Percentiles rank a stretch among this genome's conserved stretches.
phyloP scores from a whole-genome alignment of 1,139 yeast species.

The Yamadazyma conglobata region DNA sequence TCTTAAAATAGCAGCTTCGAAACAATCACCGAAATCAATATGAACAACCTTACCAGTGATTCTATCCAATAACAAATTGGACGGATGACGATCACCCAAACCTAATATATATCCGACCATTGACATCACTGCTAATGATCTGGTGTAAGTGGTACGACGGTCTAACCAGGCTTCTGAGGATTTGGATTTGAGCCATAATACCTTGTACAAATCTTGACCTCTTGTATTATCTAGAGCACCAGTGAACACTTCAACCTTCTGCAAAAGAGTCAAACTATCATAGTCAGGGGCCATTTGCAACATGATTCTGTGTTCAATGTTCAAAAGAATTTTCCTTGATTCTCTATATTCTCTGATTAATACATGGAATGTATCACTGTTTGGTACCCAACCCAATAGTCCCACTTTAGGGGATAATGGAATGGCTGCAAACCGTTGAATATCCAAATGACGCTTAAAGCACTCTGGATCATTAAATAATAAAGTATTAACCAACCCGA shows the following conservation, averaged over 20 bases:
- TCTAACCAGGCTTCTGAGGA: constrained; percentile 98
- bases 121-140: constrained; percentile 97
- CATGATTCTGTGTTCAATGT: constrained; percentile 94
- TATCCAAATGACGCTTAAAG: constrained; percentile 91
- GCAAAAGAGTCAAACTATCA: constrained; percentile 81
- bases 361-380: constrained; percentile 94
- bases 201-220: constrained; percentile 94
- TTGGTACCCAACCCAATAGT: constrained; percentile 93
- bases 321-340: constrained; percentile 79
- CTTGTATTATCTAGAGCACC: constrained; percentile 93
- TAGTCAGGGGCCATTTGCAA: constrained; percentile 98
- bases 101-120: constrained; percentile 98
- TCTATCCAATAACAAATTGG: constrained; percentile 92
- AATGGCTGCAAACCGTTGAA: constrained; percentile 87
- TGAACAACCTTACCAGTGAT: constrained; percentile 94
- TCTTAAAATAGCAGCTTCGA: constrained; percentile 94
- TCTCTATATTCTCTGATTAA: constrained; percentile 91
- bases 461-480: constrained; percentile 91
- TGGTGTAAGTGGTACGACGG: constrained; percentile 90
- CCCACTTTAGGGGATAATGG: constrained; percentile 98
- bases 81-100: constrained; percentile 96
- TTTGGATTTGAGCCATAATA: constrained; percentile 91
- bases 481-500: constrained; percentile 90
- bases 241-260: constrained; percentile 94
- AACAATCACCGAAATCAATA: constrained; percentile 98